Evolutionary conservation across 805 yeast genomes (phyloP).

Genomic region (Yarrowia sp.): DNA sequence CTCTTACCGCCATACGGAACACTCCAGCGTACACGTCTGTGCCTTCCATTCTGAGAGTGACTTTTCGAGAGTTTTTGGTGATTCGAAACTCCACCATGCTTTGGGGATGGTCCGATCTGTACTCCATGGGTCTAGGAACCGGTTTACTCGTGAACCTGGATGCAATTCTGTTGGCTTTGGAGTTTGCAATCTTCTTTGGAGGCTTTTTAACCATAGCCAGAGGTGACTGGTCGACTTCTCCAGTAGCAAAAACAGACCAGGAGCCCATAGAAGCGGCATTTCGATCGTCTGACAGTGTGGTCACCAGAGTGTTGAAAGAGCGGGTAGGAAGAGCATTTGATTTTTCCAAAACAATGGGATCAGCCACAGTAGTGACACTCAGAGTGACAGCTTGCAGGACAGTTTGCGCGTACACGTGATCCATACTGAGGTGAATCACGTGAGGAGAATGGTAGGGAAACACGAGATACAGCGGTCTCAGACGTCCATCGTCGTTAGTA

Average conservation of each 20-base stretch:
- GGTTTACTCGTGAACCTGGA: neutral
- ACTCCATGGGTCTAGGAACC: conserved; percentile 5
- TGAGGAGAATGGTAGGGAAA: conserved; percentile 67
- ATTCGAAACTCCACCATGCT: conserved; percentile 29
- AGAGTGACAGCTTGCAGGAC: conserved; percentile 61
- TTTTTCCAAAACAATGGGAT: conserved; percentile 44
- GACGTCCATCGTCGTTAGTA: conserved; percentile 29
- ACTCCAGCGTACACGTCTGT: conserved; percentile 75
- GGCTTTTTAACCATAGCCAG: conserved; percentile 11
- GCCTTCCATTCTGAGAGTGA: conserved; percentile 51
- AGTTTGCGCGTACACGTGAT: conserved; percentile 49
- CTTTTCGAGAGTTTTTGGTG: conserved; percentile 29
- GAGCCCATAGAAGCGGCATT: conserved; percentile 61
- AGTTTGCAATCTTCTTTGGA: neutral
- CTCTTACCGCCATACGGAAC: conserved; percentile 59
- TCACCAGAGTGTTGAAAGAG: conserved; percentile 56
- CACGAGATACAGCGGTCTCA: conserved; percentile 63
- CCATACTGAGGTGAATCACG: conserved; percentile 54
- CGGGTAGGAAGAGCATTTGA: conserved; percentile 43
- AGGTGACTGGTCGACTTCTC: conserved; percentile 63
- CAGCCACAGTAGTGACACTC: conserved; percentile 48
- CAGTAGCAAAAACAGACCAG: conserved; percentile 72
- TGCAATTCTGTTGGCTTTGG: conserved; percentile 7
- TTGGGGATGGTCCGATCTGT: conserved; percentile 28
- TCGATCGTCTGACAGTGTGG: conserved; percentile 61